Evolutionary conservation across 176 grass and related monocot species (phyloP), one percentile per base, ranked within the genome.

Genomic region (Triticum monococcum): DNA sequence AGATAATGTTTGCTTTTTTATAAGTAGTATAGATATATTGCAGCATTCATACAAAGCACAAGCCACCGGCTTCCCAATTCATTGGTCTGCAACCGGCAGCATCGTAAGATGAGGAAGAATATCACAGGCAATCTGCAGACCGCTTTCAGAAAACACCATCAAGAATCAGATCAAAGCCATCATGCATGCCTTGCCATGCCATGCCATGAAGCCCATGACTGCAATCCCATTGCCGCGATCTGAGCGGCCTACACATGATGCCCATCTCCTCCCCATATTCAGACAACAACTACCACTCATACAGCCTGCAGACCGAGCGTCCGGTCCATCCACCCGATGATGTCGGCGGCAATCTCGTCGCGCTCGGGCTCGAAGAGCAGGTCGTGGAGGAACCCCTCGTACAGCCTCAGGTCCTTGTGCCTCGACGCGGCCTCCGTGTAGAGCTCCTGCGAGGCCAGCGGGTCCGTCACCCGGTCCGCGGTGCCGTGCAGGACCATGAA

Each of bases 401-500:
- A 98, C 45, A 99, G 90, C 77, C 87, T 90, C 7, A 96, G 36
- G 28, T 94, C 85, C 87, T 99, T 99, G 86, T 91, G 84, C 23
- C 12, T 52, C 1, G 97, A 99, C 12, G 82, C 75, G 3, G 97
- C 94, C 56, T 92, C 86, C 14, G 69, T 86, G 79, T 91, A 91
- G 22, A 98, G 86, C 38, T 96, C 97, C 72, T 87, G 91, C 5
- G 94, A 96, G 22, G 97, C 97, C 84, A 94, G 41, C 16, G 97
- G 97, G 81, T 99, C 97, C 2, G 97, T 99, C 69, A 99, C 92
- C 54, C 88, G 85, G 80, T 99, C 97, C 1, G 97, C 92, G 0
- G 94, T 94, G 3, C 97, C 97, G 75, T 98, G 97, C 8, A 98
- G 97, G n/a, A 98, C 94, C 16, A 98, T 52, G 88, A 98, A 98